Base-by-base conservation (phyloP, 192 early-diverging fungal species). In the Diversispora eburnea region DNA sequence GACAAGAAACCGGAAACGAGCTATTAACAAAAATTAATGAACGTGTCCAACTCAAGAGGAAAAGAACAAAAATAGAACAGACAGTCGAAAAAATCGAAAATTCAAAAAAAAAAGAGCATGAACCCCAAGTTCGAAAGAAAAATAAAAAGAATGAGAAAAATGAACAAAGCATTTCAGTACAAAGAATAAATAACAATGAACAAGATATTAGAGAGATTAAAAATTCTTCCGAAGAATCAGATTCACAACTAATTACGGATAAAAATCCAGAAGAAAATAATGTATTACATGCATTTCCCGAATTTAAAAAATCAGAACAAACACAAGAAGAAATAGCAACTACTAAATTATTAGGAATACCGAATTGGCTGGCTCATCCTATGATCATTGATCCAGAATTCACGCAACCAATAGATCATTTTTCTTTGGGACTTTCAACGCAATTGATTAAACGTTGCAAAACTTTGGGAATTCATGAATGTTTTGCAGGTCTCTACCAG, bases 291-390 rank as follows among this genome's bases (percentile, higher is more conserved):
- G 73, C 83, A 3, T 79, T 88, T 7, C 85, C 85, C 8, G 72
- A 76, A 67, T 79, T 84, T 77, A 77, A 76, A 70, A 60, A 57
- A 51, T 72, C 78, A 70, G 69, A 76, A 20, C 75, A 79, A 33
- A 77, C 80, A 9, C 76, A 75, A 12, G 57, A 77, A 62, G 84
- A 84, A 61, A 64, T 73, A n/a, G 78, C 79, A 22, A 74, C 79
- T 13, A 61, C 80, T 8, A 84, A 86, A 57, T 78, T 77, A 42
- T 87, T 90, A 84, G 95, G 95, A 74, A 87, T 98, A 48, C 95
- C 97, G 2, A 78, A 84, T 51, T 98, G 97, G 97, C 81, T 98
- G 20, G 86, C 88, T 0, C 85, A 94, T 48, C 97, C 97, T 5
- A 89, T 84, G 1, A 80, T 84, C 17, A 83, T 97, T 17, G 84